Percentiles rank a stretch among this genome's conserved stretches.
These are phyloP conservation scores for Gynochthodes officinalis DNA, from an alignment of 257 asterid species.

Conservation along the genomic window DNA sequence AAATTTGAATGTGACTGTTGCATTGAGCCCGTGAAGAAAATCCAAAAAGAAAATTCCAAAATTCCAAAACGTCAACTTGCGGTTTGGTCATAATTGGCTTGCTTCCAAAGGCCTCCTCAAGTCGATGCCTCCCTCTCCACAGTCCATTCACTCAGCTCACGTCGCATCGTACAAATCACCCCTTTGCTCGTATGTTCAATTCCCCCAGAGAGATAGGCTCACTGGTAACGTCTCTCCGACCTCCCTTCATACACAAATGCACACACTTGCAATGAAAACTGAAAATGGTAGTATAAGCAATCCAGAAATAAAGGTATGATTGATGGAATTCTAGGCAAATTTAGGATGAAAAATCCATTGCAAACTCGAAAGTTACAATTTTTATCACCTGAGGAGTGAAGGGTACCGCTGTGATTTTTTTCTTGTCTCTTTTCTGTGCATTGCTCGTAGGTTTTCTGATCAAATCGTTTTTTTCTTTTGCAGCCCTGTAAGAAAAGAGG, in stretches of 20 bases:
- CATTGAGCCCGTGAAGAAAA: too few relatives aligned
- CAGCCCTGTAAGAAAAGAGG: background rate
- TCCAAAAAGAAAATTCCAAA: too few relatives aligned
- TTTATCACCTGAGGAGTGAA: background rate
- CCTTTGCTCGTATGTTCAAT: background rate
- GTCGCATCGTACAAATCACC: background rate
- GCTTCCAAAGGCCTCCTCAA: background rate
- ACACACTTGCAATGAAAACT: background rate
- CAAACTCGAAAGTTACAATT: background rate
- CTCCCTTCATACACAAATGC: background rate
- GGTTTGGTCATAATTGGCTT: slow-evolving; percentile 5
- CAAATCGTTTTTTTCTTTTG: background rate
- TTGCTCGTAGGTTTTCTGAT: background rate
- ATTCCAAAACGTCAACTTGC: too few relatives aligned
- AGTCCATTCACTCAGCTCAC: background rate
- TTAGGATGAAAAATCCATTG: background rate
- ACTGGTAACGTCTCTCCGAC: background rate
- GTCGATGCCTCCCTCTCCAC: background rate
- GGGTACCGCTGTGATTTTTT: background rate
- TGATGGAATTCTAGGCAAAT: background rate
- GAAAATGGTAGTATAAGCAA: background rate
- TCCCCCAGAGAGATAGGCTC: background rate
- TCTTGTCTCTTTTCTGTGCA: background rate
- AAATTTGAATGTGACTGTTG: too few relatives aligned
- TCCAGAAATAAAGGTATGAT: background rate